Conservation (phyloP, 441 rosid species). For the Adansonia rubrostipa region DNA sequence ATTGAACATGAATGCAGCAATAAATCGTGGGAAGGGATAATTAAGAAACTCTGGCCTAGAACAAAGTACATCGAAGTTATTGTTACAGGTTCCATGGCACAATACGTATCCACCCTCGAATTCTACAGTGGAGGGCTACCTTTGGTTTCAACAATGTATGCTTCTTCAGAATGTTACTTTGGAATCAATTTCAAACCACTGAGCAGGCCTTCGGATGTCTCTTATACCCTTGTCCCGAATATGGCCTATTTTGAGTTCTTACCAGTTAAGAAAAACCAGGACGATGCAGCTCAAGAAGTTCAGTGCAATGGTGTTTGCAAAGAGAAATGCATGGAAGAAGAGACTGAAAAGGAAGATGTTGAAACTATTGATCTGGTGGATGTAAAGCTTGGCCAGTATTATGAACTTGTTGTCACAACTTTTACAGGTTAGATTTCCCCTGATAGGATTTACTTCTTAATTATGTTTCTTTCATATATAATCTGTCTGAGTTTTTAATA, state of each 20-base stretch:
- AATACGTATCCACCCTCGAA: conserved; percentile 80
- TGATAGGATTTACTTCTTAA: neutral
- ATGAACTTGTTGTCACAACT: conserved; percentile 86
- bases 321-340: conserved; percentile 33
- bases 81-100: conserved; percentile 93
- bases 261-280: conserved; percentile 55
- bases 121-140: conserved; percentile 81
- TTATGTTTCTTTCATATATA: neutral
- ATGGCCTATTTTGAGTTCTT: conserved; percentile 94
- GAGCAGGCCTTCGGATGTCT: conserved; percentile 71
- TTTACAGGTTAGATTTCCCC: conserved; percentile 56
- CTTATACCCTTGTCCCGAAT: conserved; percentile 82
- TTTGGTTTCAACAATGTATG: conserved; percentile 85
- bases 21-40: conserved; percentile 81
- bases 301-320: conserved; percentile 43
- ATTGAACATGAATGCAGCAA: conserved; percentile 55
- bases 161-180: conserved; percentile 87
- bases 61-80: conserved; percentile 88
- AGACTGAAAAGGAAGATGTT: conserved; percentile 23
- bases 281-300: conserved; percentile 37
- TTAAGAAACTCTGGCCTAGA: conserved; percentile 75
- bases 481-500: neutral
- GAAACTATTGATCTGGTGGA: conserved; percentile 66
- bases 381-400: conserved; percentile 67
- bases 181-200: conserved; percentile 81